Conservation (phyloP, 1,139 yeast species). For the Debaryomyces robertsiae region DNA sequence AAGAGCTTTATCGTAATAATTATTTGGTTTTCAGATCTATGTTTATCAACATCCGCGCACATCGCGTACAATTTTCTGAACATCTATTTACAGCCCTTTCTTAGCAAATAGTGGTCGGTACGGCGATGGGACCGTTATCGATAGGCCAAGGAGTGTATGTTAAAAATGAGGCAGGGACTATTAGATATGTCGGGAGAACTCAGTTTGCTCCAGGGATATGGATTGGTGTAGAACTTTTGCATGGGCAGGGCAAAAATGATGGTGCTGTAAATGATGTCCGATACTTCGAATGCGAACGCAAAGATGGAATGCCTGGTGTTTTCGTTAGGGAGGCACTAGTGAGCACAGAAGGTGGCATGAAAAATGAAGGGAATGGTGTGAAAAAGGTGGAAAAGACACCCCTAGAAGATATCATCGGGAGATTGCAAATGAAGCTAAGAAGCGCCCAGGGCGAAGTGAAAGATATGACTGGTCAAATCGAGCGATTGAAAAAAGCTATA, state of each 20-base stretch:
- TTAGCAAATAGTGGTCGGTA: too few relatives aligned
- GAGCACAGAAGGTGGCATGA: conserved; percentile 1
- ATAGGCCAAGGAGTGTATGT: conserved; percentile 49
- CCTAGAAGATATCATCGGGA: conserved; percentile 37
- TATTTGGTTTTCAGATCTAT: not conserved
- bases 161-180: conserved; percentile 44
- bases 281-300: conserved; percentile 58
- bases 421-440: conserved; percentile 45
- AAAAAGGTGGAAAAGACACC: not conserved
- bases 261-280: conserved; percentile 68
- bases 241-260: conserved; percentile 72
- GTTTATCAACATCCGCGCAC: not conserved
- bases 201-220: conserved; percentile 67
- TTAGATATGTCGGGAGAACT: conserved; percentile 55
- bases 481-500: conserved; percentile 22
- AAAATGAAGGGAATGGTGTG: not conserved
- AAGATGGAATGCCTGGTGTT: conserved; percentile 53
- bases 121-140: conserved; percentile 6
- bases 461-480: conserved; percentile 23
- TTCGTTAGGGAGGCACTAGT: conserved; percentile 48
- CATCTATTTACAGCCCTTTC: not conserved
- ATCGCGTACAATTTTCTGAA: conserved; percentile 7
- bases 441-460: conserved; percentile 32
- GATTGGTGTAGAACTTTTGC: conserved; percentile 76
- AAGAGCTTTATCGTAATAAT: not conserved